phyloP scores from a whole-genome alignment of 495 filamentous ascomycete genomes.

The Neurospora discreta region DNA sequence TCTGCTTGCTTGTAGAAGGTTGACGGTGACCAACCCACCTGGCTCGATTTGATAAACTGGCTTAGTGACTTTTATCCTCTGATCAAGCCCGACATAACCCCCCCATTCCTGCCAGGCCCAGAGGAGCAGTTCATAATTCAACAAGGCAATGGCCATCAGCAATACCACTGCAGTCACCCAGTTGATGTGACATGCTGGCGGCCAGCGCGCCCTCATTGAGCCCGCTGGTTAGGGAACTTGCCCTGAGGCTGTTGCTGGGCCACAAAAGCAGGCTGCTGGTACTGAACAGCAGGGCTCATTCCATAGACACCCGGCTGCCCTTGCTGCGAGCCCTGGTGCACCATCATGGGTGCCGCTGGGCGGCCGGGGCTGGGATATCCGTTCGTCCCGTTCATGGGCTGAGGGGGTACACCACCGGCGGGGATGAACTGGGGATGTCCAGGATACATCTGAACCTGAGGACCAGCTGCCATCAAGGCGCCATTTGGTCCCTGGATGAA shows the following conservation, averaged over 20 bases:
- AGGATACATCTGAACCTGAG: slow-evolving; percentile 64
- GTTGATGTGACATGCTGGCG: neutral
- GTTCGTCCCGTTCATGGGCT: slow-evolving; percentile 49
- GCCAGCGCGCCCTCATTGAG: slow-evolving; percentile 16
- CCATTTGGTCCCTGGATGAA: slow-evolving; percentile 41
- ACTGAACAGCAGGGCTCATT: slow-evolving; percentile 56
- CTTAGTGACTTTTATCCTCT: neutral
- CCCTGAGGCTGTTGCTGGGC: slow-evolving; percentile 50
- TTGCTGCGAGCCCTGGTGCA: slow-evolving; percentile 56
- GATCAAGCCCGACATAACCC: neutral
- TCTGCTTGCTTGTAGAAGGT: neutral
- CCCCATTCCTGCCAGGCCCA: neutral
- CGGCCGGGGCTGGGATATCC: slow-evolving; percentile 78
- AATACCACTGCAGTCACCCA: neutral
- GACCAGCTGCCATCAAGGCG: slow-evolving; percentile 46
- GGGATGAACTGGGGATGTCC: slow-evolving; percentile 52
- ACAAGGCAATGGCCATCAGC: neutral
- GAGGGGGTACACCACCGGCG: slow-evolving; percentile 47
- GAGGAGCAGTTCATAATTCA: neutral
- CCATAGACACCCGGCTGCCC: slow-evolving; percentile 54
- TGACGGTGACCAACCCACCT: neutral
- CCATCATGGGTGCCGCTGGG: slow-evolving; percentile 72
- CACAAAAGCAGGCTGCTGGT: slow-evolving; percentile 54
- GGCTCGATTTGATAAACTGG: neutral
- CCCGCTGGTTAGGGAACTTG: slow-evolving; percentile 39